phyloP scores from a whole-genome alignment of 805 yeast species.

The Isabelozyma pseudorhagii region DNA sequence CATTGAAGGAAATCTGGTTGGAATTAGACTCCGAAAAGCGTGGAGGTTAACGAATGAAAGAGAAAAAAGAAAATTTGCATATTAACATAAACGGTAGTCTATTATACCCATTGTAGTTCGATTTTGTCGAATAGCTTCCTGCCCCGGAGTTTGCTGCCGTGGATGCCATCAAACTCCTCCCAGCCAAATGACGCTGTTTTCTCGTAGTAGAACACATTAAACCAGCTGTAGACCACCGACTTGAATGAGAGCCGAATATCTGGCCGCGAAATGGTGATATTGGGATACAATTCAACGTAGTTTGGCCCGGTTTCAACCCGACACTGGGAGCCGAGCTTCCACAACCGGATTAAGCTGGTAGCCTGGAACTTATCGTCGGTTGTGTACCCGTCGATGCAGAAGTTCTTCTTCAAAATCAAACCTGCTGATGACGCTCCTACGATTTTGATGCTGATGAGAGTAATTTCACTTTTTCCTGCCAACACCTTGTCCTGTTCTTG shows the following conservation, averaged over 20 bases:
- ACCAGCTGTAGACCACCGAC: slow-evolving; percentile 30
- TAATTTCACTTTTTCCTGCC: background rate
- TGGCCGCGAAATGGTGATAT: background rate
- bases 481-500: background rate
- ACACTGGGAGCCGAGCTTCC: background rate
- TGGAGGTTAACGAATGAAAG: slow-evolving; percentile 15
- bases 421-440: background rate
- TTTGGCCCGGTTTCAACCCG: background rate
- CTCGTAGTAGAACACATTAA: slow-evolving; percentile 39
- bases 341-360: background rate
- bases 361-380: background rate
- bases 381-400: background rate
- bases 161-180: slow-evolving; percentile 62
- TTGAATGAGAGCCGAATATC: background rate
- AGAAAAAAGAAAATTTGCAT: no score
- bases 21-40: slow-evolving; percentile 19
- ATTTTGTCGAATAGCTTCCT: background rate
- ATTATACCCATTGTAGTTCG: background rate
- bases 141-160: slow-evolving; percentile 59
- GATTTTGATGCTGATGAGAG: slow-evolving; percentile 1
- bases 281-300: background rate
- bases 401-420: background rate
- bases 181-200: slow-evolving; percentile 14
- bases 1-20: slow-evolving; percentile 26
- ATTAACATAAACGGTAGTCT: no score